A percentile compares a stretch with the other conserved stretches of the same genome.
These are phyloP conservation scores for Arthrobotrys megalospora DNA, from an alignment of 2,329 filamentous ascomycete genomes.

Conservation along the genomic window DNA sequence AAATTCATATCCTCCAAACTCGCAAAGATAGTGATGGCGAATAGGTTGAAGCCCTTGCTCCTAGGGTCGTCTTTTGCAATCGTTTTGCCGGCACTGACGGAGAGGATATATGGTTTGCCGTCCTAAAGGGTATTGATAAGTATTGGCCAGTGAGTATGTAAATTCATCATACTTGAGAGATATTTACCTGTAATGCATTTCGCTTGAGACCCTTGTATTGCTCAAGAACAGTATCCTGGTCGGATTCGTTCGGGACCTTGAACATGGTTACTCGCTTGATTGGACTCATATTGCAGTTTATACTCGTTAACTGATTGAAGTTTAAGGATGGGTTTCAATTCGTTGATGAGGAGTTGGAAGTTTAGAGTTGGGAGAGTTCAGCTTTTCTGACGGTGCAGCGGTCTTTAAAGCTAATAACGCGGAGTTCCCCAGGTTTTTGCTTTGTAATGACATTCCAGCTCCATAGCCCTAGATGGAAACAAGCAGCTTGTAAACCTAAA, in stretches of 20 bases:
- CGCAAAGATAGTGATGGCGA: slow-evolving; percentile 76
- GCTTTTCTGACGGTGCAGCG: too few relatives aligned
- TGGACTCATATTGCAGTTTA: slow-evolving; percentile 37
- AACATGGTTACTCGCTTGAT: slow-evolving; percentile 72
- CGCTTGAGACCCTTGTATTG: slow-evolving; percentile 69
- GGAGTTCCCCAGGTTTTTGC: too few relatives aligned
- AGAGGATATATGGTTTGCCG: slow-evolving; percentile 79
- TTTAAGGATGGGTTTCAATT: not conserved
- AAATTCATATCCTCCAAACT: slow-evolving; percentile 78
- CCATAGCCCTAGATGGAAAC: too few relatives aligned
- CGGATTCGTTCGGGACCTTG: slow-evolving; percentile 70
- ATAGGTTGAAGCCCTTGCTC: slow-evolving; percentile 77
- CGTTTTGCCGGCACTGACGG: slow-evolving; percentile 72
- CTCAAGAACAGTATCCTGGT: slow-evolving; percentile 69
- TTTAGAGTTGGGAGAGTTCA: too few relatives aligned
- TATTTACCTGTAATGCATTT: slow-evolving; percentile 68
- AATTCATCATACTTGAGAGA: too few relatives aligned
- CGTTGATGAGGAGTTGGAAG: not conserved
- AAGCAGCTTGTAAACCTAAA: not conserved
- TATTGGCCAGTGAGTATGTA: not conserved
- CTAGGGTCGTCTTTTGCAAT: slow-evolving; percentile 72
- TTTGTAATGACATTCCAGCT: too few relatives aligned
- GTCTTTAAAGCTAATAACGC: too few relatives aligned
- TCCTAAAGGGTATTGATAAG: slow-evolving; percentile 70
- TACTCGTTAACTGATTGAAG: not conserved